These are phyloP conservation scores for Gnaphalium uliginosum DNA, from an alignment of 129 eudicot species.

Conservation along the genomic window DNA sequence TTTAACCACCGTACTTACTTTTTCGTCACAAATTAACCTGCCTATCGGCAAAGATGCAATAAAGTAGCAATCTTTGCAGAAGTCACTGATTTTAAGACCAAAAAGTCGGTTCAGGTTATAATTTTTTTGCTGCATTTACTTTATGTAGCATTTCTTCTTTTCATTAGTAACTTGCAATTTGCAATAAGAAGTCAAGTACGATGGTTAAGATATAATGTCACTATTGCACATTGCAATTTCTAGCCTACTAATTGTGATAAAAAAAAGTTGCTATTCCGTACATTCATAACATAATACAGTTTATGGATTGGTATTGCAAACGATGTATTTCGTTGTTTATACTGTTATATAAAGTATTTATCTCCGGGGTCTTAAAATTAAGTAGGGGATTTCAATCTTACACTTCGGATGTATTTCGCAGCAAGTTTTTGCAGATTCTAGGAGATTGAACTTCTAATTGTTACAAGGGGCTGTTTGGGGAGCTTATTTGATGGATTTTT, in stretches of 20 bases:
- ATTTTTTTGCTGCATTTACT: neutral
- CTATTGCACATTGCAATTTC: neutral
- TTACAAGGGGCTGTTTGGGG: no score
- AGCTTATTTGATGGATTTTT: no score
- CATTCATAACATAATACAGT: neutral
- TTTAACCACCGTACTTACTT: neutral
- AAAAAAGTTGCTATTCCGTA: neutral
- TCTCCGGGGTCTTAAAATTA: neutral
- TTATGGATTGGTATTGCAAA: neutral
- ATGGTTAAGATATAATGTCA: neutral
- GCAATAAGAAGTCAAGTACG: neutral
- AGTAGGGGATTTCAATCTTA: neutral
- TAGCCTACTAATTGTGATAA: neutral
- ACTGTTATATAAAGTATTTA: neutral
- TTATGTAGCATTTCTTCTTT: neutral
- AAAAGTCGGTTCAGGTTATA: neutral
- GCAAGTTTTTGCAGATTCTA: no score
- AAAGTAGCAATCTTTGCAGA: neutral
- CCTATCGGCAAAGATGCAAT: neutral
- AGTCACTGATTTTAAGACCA: neutral
- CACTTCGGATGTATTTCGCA: no score
- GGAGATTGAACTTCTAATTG: no score
- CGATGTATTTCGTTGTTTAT: neutral
- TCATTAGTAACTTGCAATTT: neutral
- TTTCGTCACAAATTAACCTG: neutral